Conservation (phyloP, 2,329 filamentous ascomycete species). For the Monosporascus sp. region DNA sequence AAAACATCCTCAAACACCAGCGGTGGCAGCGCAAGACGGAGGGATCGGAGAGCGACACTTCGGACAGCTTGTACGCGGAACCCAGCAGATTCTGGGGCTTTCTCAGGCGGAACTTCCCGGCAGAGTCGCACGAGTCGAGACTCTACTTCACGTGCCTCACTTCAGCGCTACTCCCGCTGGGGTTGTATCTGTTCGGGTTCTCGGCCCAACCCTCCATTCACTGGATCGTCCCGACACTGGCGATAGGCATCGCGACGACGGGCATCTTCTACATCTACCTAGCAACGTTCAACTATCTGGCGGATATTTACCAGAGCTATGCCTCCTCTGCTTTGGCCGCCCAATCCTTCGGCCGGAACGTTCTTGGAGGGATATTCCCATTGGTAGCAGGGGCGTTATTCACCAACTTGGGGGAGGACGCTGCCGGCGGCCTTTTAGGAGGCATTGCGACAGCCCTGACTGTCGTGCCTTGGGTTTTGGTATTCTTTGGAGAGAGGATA, state of each 20-base stretch:
- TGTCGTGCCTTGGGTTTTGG: slow-evolving; percentile 79
- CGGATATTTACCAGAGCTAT: slow-evolving; percentile 80
- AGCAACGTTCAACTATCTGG: slow-evolving; percentile 87
- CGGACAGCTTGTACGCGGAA: slow-evolving; percentile 8
- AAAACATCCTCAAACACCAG: slow-evolving; percentile 52
- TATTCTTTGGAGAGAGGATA: slow-evolving; percentile 73
- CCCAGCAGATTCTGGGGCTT: slow-evolving; percentile 37
- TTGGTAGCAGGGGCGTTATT: slow-evolving; percentile 73
- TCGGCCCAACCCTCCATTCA: slow-evolving; percentile 55
- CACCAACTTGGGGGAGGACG: slow-evolving; percentile 60
- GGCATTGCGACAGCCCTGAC: slow-evolving; percentile 65
- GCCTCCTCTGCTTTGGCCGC: slow-evolving; percentile 82
- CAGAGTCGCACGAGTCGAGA: slow-evolving; percentile 64
- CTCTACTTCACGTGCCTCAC: slow-evolving; percentile 81
- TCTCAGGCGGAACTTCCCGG: slow-evolving; percentile 39
- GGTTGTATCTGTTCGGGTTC: slow-evolving; percentile 78
- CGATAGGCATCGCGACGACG: slow-evolving; percentile 70
- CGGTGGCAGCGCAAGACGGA: slow-evolving; percentile 27
- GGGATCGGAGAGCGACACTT: slow-evolving; percentile 25
- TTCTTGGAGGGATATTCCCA: slow-evolving; percentile 76
- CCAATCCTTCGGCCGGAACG: slow-evolving; percentile 79
- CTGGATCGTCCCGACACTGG: slow-evolving; percentile 68
- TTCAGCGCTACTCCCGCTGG: slow-evolving; percentile 67
- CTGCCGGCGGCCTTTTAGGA: slow-evolving; percentile 70
- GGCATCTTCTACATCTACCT: slow-evolving; percentile 85